A percentile compares a stretch with the other conserved stretches of the same genome.
These are phyloP conservation scores for Didymella glomerata DNA, from an alignment of 2,329 filamentous ascomycete genomes.

Conservation along the genomic window DNA sequence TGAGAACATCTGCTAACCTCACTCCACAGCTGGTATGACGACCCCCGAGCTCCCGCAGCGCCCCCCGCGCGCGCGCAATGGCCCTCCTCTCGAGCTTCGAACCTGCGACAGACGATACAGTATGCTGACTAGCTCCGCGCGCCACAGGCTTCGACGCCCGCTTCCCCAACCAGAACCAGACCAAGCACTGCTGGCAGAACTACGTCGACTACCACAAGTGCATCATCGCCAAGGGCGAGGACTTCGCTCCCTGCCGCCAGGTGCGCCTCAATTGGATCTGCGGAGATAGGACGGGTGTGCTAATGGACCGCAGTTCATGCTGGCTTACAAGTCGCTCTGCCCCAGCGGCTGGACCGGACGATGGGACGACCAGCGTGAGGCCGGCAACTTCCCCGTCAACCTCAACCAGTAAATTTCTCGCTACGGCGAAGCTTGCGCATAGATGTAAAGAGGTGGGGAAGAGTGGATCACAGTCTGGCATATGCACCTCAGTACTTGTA, in stretches of 20 bases:
- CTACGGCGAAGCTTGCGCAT: conserved; percentile 23
- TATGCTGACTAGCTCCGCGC: conserved; percentile 36
- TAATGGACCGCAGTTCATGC: conserved; percentile 75
- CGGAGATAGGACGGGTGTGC: not conserved
- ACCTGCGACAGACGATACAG: conserved; percentile 10
- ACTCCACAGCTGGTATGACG: conserved; percentile 52
- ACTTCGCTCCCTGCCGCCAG: conserved; percentile 96
- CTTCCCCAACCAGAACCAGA: conserved; percentile 97
- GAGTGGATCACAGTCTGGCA: conserved; percentile 36
- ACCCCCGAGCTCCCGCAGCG: conserved; percentile 22
- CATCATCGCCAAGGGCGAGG: conserved; percentile 97
- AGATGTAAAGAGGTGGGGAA: conserved; percentile 30
- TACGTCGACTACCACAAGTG: conserved; percentile 99
- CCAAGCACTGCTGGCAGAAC: conserved; percentile 99
- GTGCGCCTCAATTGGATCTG: conserved; percentile 59
- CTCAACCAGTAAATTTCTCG: conserved; percentile 47
- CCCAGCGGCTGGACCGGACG: conserved; percentile 91
- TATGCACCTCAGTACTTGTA: conserved; percentile 38
- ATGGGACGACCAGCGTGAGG: conserved; percentile 98
- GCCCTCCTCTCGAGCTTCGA: not conserved
- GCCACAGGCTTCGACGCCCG: conserved; percentile 91
- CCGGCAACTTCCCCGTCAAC: conserved; percentile 49
- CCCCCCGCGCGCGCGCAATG: conserved; percentile 17
- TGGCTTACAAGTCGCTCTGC: conserved; percentile 97
- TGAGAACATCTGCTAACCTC: conserved; percentile 42